Base-by-base conservation (phyloP, 352 stramenopile species). In the Blastocystis sp. region DNA sequence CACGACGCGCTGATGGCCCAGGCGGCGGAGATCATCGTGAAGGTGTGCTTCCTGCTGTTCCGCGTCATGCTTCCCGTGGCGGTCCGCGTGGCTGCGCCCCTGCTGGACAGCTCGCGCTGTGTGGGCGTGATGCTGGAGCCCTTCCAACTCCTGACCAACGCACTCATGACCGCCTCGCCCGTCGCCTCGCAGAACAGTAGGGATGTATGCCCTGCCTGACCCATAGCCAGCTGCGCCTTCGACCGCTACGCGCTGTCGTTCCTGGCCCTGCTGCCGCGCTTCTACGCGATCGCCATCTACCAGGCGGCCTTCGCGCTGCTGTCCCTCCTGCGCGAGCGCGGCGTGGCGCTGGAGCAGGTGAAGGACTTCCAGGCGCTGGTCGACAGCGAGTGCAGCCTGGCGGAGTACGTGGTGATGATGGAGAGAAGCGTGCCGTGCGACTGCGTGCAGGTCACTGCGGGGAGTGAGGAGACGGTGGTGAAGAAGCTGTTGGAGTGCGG, bases 211-310 rank as follows among this genome's bases (percentile, higher is more conserved):
- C 48, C 14, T 14, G 6, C 0, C 48, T 57, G 6, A 57, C 48
- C 48, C 48, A 14, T 57, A 57, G 48, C 48, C 14, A 14, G 6
- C 14, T 57, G 48, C 48, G 48, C 0, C 3, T 17, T 68, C 42
- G 74, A 84, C 34, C 74, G 74, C 17, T 84, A 84, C 42, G n/a
- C 45, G 21, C 21, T 43, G 7, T 68, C 74, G 9, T 54, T 59
- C 3, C 19, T 70, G n/a, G 19, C 60, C 1, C 60, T 52, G 7
- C 28, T 66, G 17, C 59, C 48, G 38, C 48, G 60, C 19, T 84
- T 57, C 61, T 84, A 84, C 28, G 45, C 69, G 17, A 19, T 68
- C 9, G 74, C 74, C 21, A 84, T 84, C 54, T 28, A 68, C 0
- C 28, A 84, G 17, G 45, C 74, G 3, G n/a, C 69, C 19, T 59